Evolutionary conservation across 768 basidiomycete genomes (phyloP), one percentile per base, ranked within the genome.

Genomic region (Ramaria sp.): DNA sequence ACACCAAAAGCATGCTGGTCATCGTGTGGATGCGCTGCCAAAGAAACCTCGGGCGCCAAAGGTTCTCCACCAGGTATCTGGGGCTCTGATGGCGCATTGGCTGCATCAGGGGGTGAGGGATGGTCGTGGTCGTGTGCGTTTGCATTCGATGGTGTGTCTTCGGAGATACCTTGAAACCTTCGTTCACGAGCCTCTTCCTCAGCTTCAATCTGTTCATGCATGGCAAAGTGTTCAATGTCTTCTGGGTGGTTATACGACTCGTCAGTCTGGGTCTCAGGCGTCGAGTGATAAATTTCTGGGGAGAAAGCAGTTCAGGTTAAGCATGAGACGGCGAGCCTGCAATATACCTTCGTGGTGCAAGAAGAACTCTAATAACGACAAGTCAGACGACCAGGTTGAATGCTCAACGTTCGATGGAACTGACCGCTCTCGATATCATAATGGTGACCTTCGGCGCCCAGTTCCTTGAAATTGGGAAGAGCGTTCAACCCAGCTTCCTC

Each of bases 191-290:
- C 84, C 22, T 85, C 87, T 70, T 98, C 95, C 61, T 83, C 71
- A 9, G 68, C 78, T 66, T 98, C 95, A 59, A 98, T 97, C 4
- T 70, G 64, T 62, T 88, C 89, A 67, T 98, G 95, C 53, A 90
- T 82, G 27, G 82, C 77, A 66, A 98, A 98, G 66, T 99, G 95
- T 63, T 94, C 93, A 47, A 86, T 57, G 68, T 92, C 91, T 70
- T 98, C 96, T 0, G 92, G 87, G 68, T 99, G 96, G 59, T 67
- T 86, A 71, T 98, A 99, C 0, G 93, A 79, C 62, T 91, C 91
- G 67, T 97, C 94, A 0, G 92, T 93, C 69, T 98, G 96, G 0
- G 95, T 98, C 68, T 98, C 96, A 0, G 93, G 94, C 37, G 95
- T 97, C 30, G 84, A 86, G 71, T 99, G 96, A 76, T 78, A 96